phyloP scores from a whole-genome alignment of 2,329 filamentous ascomycete species.

The Botrytis porri region DNA sequence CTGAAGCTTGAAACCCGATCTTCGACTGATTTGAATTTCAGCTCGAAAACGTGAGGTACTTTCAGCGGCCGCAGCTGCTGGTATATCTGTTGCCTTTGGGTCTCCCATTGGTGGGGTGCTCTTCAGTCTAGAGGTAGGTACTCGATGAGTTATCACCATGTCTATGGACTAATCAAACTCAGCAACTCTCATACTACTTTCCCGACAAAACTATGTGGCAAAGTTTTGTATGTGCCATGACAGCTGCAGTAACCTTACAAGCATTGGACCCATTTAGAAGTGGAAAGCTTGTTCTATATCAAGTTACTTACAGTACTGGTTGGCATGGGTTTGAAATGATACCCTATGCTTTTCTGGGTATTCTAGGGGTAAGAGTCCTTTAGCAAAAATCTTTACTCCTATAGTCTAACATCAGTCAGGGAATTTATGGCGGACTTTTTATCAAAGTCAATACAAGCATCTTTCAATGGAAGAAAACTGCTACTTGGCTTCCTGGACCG shows the following conservation, averaged over 20 bases:
- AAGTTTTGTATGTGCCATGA: slow-evolving; percentile 98
- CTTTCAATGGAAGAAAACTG: slow-evolving; percentile 72
- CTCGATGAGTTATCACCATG: background rate
- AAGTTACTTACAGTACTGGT: slow-evolving; percentile 85
- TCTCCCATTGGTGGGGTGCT: slow-evolving; percentile 83
- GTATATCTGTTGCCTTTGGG: slow-evolving; percentile 59
- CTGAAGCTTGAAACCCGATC: background rate
- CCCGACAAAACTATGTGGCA: slow-evolving; percentile 99
- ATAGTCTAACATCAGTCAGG: slow-evolving; percentile 44
- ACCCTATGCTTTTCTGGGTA: slow-evolving; percentile 81
- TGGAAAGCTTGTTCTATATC: slow-evolving; percentile 91
- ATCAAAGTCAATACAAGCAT: slow-evolving; percentile 92
- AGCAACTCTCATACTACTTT: slow-evolving; percentile 95
- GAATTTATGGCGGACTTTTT: slow-evolving; percentile 91
- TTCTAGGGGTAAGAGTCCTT: slow-evolving; percentile 61
- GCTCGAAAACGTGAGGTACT: slow-evolving; percentile 91
- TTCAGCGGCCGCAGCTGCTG: slow-evolving; percentile 77
- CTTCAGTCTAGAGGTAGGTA: slow-evolving; percentile 80
- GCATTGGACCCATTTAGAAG: slow-evolving; percentile 92
- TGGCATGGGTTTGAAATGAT: slow-evolving; percentile 96
- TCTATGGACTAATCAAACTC: slow-evolving; percentile 20
- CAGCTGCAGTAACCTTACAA: slow-evolving; percentile 91
- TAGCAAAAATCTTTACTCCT: background rate
- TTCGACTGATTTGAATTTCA: slow-evolving; percentile 37
- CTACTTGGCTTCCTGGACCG: slow-evolving; percentile 65